Evolutionary conservation across 768 basidiomycete species (phyloP).

Genomic region (Cubamyces sp.): DNA sequence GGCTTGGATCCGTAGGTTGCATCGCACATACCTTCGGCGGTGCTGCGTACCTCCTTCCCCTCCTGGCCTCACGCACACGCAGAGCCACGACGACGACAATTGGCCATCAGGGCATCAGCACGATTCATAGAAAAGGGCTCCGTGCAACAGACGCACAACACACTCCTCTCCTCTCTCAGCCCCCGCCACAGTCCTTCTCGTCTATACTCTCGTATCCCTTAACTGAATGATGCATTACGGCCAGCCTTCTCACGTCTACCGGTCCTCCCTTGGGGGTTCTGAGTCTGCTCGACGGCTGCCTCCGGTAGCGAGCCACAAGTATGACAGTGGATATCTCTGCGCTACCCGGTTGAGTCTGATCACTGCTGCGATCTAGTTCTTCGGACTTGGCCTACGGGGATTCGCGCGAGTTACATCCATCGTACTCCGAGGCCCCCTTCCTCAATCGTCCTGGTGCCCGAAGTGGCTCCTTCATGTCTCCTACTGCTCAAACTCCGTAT

Average conservation of each 20-base stretch:
- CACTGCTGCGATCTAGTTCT: constrained; percentile 2
- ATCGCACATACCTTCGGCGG: constrained; percentile 4
- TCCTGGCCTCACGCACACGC: constrained; percentile 4
- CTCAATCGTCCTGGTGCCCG: background rate
- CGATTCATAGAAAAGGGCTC: constrained; percentile 2
- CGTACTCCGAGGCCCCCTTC: background rate
- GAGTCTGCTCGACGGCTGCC: background rate
- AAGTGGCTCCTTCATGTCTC: background rate
- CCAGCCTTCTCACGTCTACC: background rate
- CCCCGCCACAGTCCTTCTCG: background rate
- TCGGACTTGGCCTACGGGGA: background rate
- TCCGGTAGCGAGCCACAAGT: constrained; percentile 5
- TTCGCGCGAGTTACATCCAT: background rate
- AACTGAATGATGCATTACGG: background rate
- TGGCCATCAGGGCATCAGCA: background rate
- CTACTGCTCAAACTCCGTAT: background rate
- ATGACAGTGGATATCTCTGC: background rate
- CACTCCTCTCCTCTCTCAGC: background rate
- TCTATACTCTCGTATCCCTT: background rate
- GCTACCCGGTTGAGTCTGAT: background rate
- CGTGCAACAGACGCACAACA: background rate
- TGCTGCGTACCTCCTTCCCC: background rate
- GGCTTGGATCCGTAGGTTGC: background rate
- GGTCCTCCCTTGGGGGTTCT: background rate
- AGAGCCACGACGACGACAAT: constrained; percentile 7